Base-by-base conservation (phyloP, 345 rosid species). In the Gossypioides kirkii region DNA sequence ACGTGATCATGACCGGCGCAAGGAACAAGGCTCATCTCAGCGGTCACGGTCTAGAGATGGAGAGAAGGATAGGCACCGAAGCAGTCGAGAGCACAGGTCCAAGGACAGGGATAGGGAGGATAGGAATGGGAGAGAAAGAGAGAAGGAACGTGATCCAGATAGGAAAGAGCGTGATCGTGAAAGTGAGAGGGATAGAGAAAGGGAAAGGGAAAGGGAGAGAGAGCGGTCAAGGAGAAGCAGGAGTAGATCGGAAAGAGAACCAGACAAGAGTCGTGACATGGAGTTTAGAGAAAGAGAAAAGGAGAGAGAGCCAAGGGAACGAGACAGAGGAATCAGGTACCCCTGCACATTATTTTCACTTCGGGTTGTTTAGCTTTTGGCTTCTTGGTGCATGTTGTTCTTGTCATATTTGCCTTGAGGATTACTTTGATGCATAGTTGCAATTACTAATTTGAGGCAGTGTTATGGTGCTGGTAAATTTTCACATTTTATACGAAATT, bases 241-340 rank as follows among this genome's bases (percentile, higher is more conserved):
- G 72, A 89, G 95, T 72, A 84, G 71, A 59, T 79, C 91, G 3
- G 95, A 86, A 78, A 79, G 87, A 86, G 90, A 60, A 72, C 86
- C 42, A 80, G 89, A 84, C 59, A 86, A 54, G 75, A 85, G 87
- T 74, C 84, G 80, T 69, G 96, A 87, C 73, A 78, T 62, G 77
- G 98, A 88, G 70, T 56, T 75, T 70, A 87, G 76, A 76, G 91
- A 78, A 80, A 87, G 78, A 76, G 83, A 83, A 71, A 87, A 66
- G 73, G 91, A 87, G 79, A 87, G 82, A 84, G 92, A 84, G n/a
- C 45, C 77, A 41, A 84, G 81, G 80, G 94, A 89, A 61, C 87
- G 86, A 2, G 95, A 88, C 22, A 86, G 88, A 85, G 96, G 86
- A 72, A 87, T 59, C 94, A 92, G 98, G 99, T 95, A 83, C 45